Base-by-base conservation (phyloP, 2,329 filamentous ascomycete species). In the Rachicladosporium sp. region DNA sequence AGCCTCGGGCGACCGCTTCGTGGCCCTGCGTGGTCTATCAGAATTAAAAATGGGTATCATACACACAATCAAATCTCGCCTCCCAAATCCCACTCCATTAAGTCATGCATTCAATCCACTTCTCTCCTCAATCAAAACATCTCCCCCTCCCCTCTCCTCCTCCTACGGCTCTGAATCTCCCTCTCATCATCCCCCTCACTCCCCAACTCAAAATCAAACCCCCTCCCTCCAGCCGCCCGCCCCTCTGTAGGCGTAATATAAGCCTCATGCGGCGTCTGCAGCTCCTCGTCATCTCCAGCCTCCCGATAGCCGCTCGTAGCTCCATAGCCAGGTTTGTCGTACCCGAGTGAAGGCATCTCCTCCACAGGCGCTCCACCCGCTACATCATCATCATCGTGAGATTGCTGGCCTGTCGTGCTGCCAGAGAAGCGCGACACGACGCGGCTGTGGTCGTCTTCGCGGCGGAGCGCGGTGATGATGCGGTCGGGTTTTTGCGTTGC, bases 161-260 rank as follows among this genome's bases (percentile, higher is more conserved):
- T 27, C 23, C 23, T 27, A 2, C 23, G 6, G 6, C 2, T 8
- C 23, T 27, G n/a, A n/a, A n/a, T 7, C 23, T 27, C 23, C 23
- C 23, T 27, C 23, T 27, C 23, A 27, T 27, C 23, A 7, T 37
- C 38, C 36, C 10, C 15, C 11, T 42, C 41, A 11, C 35, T 34
- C 33, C 42, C 38, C 21, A 42, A 37, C 3, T 41, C 46, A 15
- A 51, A 42, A 27, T 37, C 43, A 34, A 43, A 48, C 27, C 43
- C 44, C 12, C 43, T 50, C n/a, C 37, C 23, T 27, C 23, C 23
- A 4, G 23, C 23, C 23, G 23, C 45, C 15, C 15, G 41, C 42
- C 53, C 53, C 42, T 57, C 55, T 8, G 37, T 34, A 4, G 55
- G 54, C 6, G 54, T 57, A 29, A 38, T 42, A 35, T 54, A 55